phyloP scores from a whole-genome alignment of 202 grass and related monocot species.

The Zoysia matrella region DNA sequence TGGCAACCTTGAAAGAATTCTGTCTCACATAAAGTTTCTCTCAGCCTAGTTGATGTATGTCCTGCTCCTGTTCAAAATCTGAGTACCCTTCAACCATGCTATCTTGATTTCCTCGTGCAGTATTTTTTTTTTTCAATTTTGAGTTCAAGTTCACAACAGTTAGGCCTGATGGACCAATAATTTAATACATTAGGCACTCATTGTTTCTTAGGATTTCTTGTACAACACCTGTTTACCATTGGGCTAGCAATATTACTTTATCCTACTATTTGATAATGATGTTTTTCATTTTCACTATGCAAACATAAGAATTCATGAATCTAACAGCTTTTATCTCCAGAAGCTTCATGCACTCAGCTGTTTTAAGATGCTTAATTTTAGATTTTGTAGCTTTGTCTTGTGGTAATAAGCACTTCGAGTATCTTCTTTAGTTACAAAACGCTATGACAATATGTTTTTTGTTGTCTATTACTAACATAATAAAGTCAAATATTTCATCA shows the following conservation, averaged over 20 bases:
- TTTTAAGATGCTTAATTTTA: constrained; percentile 22
- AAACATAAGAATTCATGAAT: no score
- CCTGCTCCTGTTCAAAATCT: no score
- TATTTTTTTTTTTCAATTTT: neutral
- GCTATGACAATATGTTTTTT: constrained; percentile 3
- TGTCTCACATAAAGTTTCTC: neutral
- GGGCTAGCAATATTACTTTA: no score
- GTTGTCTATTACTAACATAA: constrained; percentile 25
- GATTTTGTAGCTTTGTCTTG: constrained; percentile 6
- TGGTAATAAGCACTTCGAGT: constrained; percentile 9
- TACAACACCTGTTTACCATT: no score
- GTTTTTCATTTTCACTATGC: no score
- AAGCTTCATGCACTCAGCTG: neutral
- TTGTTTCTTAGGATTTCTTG: no score
- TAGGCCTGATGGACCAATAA: no score
- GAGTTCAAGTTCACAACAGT: no score
- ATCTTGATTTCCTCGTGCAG: neutral
- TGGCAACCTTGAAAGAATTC: neutral
- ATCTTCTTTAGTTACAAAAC: constrained; percentile 1
- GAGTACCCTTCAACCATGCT: neutral
- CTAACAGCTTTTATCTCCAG: constrained; percentile 12
- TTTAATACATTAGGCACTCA: no score
- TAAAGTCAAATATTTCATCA: constrained; percentile 27
- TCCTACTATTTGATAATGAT: no score
- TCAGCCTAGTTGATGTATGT: neutral